phyloP scores from a whole-genome alignment of 2,329 filamentous ascomycete genomes.

The Colletotrichum kahawae region DNA sequence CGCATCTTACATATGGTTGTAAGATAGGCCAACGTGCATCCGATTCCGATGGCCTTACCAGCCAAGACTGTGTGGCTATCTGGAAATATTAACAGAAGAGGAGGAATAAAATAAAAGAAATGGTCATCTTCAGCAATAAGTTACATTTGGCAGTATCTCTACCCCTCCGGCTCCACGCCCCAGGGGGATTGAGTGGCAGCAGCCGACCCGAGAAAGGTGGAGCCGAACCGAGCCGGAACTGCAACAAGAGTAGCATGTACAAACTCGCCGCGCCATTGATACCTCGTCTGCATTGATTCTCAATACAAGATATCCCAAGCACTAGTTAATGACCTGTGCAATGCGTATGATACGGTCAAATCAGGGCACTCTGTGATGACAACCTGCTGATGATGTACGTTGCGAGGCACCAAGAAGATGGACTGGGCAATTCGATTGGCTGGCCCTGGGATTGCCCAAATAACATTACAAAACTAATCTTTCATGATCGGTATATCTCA shows the following conservation, averaged over 20 bases:
- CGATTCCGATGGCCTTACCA: rapidly evolving
- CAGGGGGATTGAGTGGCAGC: too few species aligned
- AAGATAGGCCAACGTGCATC: not conserved
- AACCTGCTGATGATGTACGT: too few species aligned
- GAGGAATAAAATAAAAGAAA: not conserved
- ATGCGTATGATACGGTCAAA: too few species aligned
- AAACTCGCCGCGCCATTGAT: not conserved
- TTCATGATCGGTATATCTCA: not conserved
- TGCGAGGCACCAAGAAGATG: too few species aligned
- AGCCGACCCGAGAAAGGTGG: not conserved
- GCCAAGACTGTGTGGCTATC: not conserved
- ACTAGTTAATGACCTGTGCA: too few species aligned
- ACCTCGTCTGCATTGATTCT: not conserved
- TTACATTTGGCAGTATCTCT: not conserved
- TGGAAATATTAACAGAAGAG: not conserved
- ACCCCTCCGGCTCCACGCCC: not conserved
- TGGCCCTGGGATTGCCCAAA: too few species aligned
- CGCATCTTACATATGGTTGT: not conserved
- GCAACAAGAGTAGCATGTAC: not conserved
- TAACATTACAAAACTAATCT: too few species aligned
- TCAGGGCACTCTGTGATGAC: too few species aligned
- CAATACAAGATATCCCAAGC: too few species aligned
- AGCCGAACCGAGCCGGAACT: not conserved
- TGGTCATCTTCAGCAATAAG: not conserved
- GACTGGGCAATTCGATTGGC: too few species aligned